A percentile compares a stretch with the other conserved stretches of the same genome.
phyloP scores from a whole-genome alignment of 1,284 basidiomycete genomes.

The Ceratobasidium theobromae region DNA sequence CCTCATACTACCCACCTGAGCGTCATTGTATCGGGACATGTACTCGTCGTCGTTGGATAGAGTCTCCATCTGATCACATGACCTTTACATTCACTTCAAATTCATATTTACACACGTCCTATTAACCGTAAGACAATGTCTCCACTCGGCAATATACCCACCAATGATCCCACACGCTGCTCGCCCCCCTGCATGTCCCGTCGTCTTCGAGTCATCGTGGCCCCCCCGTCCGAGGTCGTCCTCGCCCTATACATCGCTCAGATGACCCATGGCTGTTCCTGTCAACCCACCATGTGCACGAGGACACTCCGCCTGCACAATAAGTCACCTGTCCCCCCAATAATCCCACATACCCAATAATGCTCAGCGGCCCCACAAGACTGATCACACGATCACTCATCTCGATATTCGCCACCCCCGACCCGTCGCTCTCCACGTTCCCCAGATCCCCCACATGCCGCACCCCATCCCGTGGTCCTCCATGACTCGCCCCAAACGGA shows the following conservation, averaged over 20 bases:
- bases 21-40: no score
- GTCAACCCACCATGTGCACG: constrained; percentile 57
- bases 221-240: constrained; percentile 75
- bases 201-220: constrained; percentile 66
- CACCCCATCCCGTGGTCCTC: constrained; percentile 56
- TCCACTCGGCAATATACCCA: no score
- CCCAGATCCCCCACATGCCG: constrained; percentile 80
- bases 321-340: background rate
- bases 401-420: constrained; percentile 59
- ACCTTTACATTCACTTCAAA: no score
- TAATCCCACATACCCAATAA: constrained; percentile 59
- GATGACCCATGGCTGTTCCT: background rate
- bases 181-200: constrained; percentile 71
- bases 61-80: no score
- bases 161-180: constrained; percentile 77
- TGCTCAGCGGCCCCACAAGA: constrained; percentile 67
- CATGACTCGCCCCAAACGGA: constrained; percentile 65
- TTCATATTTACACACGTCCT: no score
- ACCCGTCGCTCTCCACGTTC: constrained; percentile 64
- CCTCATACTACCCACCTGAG: no score
- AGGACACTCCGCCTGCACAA: constrained; percentile 56
- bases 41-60: no score
- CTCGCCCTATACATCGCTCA: constrained; percentile 51
- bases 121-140: no score
- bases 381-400: constrained; percentile 64